Evolutionary conservation across 2,329 filamentous ascomycete species (phyloP).

Genomic region (Xylariaceae sp.): DNA sequence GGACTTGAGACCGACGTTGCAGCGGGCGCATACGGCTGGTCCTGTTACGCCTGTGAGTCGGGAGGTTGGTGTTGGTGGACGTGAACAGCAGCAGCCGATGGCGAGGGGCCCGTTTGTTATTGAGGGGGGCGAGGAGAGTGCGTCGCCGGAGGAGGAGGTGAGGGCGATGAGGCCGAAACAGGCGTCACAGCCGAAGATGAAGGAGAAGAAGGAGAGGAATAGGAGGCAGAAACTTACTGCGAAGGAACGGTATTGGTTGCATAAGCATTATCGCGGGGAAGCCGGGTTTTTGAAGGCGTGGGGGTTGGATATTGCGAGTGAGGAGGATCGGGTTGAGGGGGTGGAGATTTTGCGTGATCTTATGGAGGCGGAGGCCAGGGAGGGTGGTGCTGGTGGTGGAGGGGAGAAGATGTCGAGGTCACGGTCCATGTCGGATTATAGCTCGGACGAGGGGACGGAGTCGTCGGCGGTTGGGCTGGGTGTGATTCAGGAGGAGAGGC

Average conservation of each 20-base stretch:
- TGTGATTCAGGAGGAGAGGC: slow-evolving; percentile 23
- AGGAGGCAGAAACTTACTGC: slow-evolving; percentile 14
- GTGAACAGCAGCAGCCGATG: too few species aligned
- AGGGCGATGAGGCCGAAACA: not conserved
- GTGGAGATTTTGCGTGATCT: slow-evolving; percentile 25
- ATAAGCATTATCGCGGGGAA: slow-evolving; percentile 29
- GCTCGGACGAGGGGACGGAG: slow-evolving; percentile 3
- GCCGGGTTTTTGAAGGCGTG: slow-evolving; percentile 28
- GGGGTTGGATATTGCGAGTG: slow-evolving; percentile 25
- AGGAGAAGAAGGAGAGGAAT: not conserved
- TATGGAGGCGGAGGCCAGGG: slow-evolving; percentile 23
- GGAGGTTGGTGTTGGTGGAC: too few species aligned
- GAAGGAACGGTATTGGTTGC: slow-evolving; percentile 28
- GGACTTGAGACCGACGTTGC: too few species aligned
- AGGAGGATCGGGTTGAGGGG: slow-evolving; percentile 27
- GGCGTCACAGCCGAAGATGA: not conserved
- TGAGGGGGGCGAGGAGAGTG: not conserved
- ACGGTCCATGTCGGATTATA: slow-evolving; percentile 11
- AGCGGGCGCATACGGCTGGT: too few species aligned
- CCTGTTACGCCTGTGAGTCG: not conserved
- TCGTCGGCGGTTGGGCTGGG: slow-evolving; percentile 12
- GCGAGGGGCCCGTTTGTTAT: too few species aligned
- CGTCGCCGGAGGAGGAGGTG: too few species aligned
- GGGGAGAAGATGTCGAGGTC: slow-evolving; percentile 10
- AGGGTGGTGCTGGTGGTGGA: slow-evolving; percentile 17